A percentile compares a stretch with the other conserved stretches of the same genome.
These are phyloP conservation scores for Mucor saturninus DNA, from an alignment of 371 early-diverging fungal species.

Conservation along the genomic window DNA sequence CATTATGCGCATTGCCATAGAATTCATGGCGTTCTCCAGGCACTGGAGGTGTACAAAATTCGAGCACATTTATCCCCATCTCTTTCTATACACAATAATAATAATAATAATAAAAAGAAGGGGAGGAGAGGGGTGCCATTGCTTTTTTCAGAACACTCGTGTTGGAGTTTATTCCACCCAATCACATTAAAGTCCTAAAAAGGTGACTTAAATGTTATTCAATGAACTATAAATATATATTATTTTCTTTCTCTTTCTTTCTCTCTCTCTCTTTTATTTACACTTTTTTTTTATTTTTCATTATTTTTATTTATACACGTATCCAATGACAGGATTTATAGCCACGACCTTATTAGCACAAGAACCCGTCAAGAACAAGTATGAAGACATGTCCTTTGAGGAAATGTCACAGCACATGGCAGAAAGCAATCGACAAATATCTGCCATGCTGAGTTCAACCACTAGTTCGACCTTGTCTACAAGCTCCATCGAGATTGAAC, in stretches of 20 bases:
- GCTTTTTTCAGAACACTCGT: slow-evolving; percentile 4
- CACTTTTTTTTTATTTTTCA: too few species aligned
- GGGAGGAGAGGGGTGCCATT: neutral
- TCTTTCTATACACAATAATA: neutral
- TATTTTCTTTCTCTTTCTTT: slow-evolving; percentile 2
- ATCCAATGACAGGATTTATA: too few species aligned
- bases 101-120: slow-evolving; percentile 3
- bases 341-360: too few species aligned
- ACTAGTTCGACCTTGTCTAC: slow-evolving; percentile 6
- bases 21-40: slow-evolving; percentile 70
- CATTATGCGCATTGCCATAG: slow-evolving; percentile 67
- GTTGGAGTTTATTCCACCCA: neutral
- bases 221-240: too few species aligned
- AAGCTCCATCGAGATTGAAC: neutral
- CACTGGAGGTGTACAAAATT: slow-evolving; percentile 69
- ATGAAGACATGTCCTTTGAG: slow-evolving; percentile 53
- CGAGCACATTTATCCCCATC: slow-evolving; percentile 30
- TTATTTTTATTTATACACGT: too few species aligned
- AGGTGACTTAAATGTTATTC: too few species aligned
- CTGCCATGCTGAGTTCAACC: slow-evolving; percentile 34
- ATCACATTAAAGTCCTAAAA: too few species aligned
- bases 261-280: neutral
- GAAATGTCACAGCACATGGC: slow-evolving; percentile 50
- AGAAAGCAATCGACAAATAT: slow-evolving; percentile 47
- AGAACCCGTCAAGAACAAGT: slow-evolving; percentile 29